A percentile compares a stretch with the other conserved stretches of the same genome.
These are phyloP conservation scores for Phytophthora tubulina DNA, from an alignment of 352 stramenopile species.

Conservation along the genomic window DNA sequence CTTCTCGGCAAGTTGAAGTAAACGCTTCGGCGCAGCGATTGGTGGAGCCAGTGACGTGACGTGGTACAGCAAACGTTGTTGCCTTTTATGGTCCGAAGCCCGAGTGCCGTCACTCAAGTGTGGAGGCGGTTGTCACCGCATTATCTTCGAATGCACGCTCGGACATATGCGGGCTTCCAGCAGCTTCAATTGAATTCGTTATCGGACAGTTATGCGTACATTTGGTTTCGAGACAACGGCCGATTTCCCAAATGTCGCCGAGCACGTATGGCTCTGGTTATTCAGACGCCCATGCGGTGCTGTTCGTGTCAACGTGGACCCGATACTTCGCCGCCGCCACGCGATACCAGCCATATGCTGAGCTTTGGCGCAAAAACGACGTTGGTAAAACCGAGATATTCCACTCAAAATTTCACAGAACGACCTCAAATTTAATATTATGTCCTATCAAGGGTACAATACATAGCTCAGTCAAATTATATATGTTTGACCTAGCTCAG, in stretches of 20 bases:
- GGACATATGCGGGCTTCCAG: background rate
- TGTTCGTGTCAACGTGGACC: constrained; percentile 13
- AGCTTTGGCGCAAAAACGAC: constrained; percentile 9
- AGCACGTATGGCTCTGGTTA: constrained; percentile 11
- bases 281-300: constrained; percentile 11
- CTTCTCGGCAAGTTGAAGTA: background rate
- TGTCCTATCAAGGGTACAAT: background rate
- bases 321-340: constrained; percentile 18
- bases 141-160: background rate
- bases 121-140: background rate
- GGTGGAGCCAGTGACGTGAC: background rate
- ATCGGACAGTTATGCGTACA: background rate
- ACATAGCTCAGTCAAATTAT: background rate
- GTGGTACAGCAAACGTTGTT: background rate
- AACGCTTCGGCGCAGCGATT: background rate
- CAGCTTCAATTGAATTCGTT: background rate
- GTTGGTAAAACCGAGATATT: constrained; percentile 12
- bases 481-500: background rate
- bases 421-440: constrained; percentile 1
- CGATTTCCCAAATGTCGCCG: constrained; percentile 22
- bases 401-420: constrained; percentile 10
- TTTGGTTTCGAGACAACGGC: constrained; percentile 23
- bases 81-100: background rate
- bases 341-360: constrained; percentile 23
- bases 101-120: background rate